phyloP scores from a whole-genome alignment of 2,329 filamentous ascomycete genomes.

The Mycosphaerelloides madeirae region DNA sequence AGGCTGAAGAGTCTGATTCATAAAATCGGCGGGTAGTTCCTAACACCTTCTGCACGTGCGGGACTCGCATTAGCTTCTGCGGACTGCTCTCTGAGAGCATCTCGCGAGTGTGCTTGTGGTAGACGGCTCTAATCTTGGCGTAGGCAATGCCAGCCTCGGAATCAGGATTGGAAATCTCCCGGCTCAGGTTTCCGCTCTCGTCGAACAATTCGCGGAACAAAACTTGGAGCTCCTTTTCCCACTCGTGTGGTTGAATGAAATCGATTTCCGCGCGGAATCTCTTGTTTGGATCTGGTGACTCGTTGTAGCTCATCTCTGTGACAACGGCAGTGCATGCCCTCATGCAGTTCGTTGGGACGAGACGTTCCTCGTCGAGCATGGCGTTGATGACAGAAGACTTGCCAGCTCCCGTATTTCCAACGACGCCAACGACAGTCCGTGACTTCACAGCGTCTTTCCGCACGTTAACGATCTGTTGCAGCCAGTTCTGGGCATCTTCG shows the following conservation, averaged over 20 bases:
- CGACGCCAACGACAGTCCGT: conserved; percentile 52
- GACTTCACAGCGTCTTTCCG: conserved; percentile 38
- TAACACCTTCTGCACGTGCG: conserved; percentile 41
- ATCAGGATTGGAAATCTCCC: conserved; percentile 39
- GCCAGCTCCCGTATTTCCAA: conserved; percentile 57
- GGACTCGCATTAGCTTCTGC: conserved; percentile 40
- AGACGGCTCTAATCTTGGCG: conserved; percentile 50
- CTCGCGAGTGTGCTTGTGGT: conserved; percentile 41
- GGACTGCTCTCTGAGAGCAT: conserved; percentile 34
- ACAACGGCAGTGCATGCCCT: conserved; percentile 58
- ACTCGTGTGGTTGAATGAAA: conserved; percentile 51
- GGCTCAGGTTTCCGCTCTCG: conserved; percentile 35
- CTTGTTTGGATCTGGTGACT: conserved; percentile 34
- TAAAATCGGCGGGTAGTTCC: conserved; percentile 43
- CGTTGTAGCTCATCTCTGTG: conserved; percentile 57
- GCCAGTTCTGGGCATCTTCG: conserved; percentile 38
- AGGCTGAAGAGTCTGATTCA: conserved; percentile 34
- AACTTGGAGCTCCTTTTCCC: conserved; percentile 49
- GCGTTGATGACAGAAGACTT: conserved; percentile 62
- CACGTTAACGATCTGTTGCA: conserved; percentile 40
- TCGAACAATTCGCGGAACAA: conserved; percentile 48
- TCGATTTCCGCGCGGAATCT: conserved; percentile 55
- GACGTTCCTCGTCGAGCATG: conserved; percentile 56
- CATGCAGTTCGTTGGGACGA: conserved; percentile 55
- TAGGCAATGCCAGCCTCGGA: conserved; percentile 47